Base-by-base conservation (phyloP, 257 asterid genomes). In the Solanum corneliomulleri region DNA sequence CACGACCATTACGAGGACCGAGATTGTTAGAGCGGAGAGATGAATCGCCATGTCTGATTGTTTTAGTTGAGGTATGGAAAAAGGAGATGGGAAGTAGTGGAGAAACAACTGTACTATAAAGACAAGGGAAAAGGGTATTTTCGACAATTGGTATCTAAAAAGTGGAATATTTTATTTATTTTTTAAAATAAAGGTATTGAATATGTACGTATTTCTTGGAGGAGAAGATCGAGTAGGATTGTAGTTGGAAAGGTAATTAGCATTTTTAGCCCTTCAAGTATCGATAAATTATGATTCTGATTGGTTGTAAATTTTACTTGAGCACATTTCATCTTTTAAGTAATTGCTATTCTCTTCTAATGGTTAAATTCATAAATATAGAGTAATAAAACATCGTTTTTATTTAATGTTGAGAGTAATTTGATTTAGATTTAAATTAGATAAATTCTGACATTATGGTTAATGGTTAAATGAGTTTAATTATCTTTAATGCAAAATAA, bases 31-130 rank as follows among this genome's bases (percentile, higher is more conserved):
- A 45, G 83, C 4, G 4, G 56, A 23, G 23, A 84, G 9, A 56
- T 37, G 72, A n/a, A 76, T 62, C 60, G 86, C 89, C 92, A 80
- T 80, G 69, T 80, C 35, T 47, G 85, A n/a, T 47, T 62, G 66
- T 42, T 56, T 66, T 25, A 78, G 80, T 41, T 66, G 78, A 10
- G 45, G 45, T 15, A 25, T 9, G 25, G n/a, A 18, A 64, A 64
- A 47, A 42, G 15, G n/a, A 31, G 45, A 21, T 70, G 70, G 60
- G 15, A 39, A 69, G 37, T 14, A 4, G 70, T 20, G 45, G 47
- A 45, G 44, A 31, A 42, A 56, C 52, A 37, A 85, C 49, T 47
- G 83, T 70, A 44, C 62, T 45, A 85, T 85, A 85, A 58, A 85
- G 68, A 45, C 7, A 10, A 16, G 5, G 20, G 16, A 10, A 18